Evolutionary conservation across 306 rosid genomes (phyloP).

Genomic region (Elaeagnus macrophylla): DNA sequence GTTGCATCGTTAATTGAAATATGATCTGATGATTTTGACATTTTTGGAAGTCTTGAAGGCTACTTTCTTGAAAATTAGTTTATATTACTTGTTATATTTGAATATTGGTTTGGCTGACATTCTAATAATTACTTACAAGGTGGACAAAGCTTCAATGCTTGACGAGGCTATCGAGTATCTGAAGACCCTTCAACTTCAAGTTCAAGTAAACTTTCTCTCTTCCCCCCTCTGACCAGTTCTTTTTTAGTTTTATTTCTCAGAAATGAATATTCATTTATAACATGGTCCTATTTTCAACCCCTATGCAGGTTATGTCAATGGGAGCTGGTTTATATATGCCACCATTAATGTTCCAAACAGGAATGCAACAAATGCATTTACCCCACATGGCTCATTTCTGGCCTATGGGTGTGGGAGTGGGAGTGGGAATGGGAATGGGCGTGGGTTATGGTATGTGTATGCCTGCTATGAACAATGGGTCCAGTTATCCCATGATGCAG

Average conservation of each 20-base stretch:
- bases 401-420: slow-evolving; percentile 58
- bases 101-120: slow-evolving; percentile 22
- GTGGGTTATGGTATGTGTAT: slow-evolving; percentile 71
- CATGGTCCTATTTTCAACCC: slow-evolving; percentile 21
- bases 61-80: slow-evolving; percentile 6
- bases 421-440: slow-evolving; percentile 30
- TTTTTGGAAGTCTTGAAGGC: slow-evolving; percentile 9
- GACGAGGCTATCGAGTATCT: slow-evolving; percentile 91
- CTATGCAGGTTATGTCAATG: slow-evolving; percentile 78
- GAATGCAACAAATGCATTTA: slow-evolving; percentile 67
- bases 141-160: slow-evolving; percentile 91
- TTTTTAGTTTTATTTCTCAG: slow-evolving; percentile 5
- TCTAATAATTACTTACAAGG: slow-evolving; percentile 26
- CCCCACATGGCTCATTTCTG: slow-evolving; percentile 53
- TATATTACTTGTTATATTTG: slow-evolving; percentile 1
- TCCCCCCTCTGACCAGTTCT: background rate
- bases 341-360: slow-evolving; percentile 63
- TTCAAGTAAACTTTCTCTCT: slow-evolving; percentile 40
- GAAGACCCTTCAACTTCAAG: slow-evolving; percentile 78
- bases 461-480: slow-evolving; percentile 56
- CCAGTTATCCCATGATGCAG: slow-evolving; percentile 65
- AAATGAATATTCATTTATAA: slow-evolving; percentile 9
- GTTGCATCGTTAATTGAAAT: slow-evolving; percentile 9
- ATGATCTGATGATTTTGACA: background rate
- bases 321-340: slow-evolving; percentile 75